Evolutionary conservation across 139 green algal species (phyloP), one percentile per base, ranked within the genome.

Genomic region (Picochlorum costavermella): DNA sequence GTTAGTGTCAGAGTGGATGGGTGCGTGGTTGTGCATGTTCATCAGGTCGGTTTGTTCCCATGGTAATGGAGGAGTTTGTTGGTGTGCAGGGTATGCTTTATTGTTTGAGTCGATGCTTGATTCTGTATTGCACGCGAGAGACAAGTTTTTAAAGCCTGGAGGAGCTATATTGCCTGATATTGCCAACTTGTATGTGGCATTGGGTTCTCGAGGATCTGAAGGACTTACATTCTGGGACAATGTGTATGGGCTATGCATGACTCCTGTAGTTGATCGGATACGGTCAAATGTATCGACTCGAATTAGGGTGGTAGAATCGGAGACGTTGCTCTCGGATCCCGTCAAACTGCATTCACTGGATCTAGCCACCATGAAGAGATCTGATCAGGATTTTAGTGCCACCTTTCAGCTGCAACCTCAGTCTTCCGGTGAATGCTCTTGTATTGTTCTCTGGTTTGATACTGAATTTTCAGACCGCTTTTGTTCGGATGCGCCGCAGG

Each of bases 61-160:
- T n/a, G n/a, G n/a, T n/a, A 9, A 40, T 11, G 33, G 33, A 1
- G 33, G 33, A n/a, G n/a, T n/a, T 40, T 40, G 10, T 9, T 11
- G 8, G 33, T 40, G 11, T 11, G 33, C 11, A 40, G 92, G 72
- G 23, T 98, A 98, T 77, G 90, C 78, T 3, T 79, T 98, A 65
- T 74, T 98, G 40, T 98, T 95, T 76, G 93, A 98, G 80, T 88
- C 75, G 61, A 98, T 98, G 93, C 78, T 98, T 44, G 78, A 90
- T 65, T 86, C 78, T 5, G 89, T 98, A 50, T 37, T 93, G 8
- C 26, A 73, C 31, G 85, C 83, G 4, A 71, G 86, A 1, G 79
- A 84, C 61, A 67, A 65, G 50, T 93, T 74, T 72, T 74, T 96
- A 36, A 86, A 82, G 48, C 88, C 91, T 1, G 92, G 88, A 4